Percentiles rank a stretch among this genome's conserved stretches.
phyloP scores from a whole-genome alignment of 306 rosid species.

The Geum urbanum region DNA sequence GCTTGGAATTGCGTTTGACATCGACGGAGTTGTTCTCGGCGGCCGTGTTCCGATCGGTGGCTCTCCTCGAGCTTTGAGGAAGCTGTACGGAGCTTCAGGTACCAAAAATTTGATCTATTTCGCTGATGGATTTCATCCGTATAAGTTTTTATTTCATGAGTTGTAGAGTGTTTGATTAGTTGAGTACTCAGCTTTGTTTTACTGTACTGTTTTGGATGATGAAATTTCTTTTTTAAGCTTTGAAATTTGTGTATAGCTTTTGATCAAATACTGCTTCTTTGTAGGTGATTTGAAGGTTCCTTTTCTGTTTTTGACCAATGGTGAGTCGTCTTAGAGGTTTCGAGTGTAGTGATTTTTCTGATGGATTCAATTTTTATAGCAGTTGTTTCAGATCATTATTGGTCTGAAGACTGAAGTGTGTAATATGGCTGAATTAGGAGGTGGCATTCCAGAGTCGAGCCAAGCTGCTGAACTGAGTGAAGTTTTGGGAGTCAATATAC shows the following conservation, averaged over 20 bases:
- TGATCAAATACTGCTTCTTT: background rate
- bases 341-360: background rate
- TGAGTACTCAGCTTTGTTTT: too few relatives aligned
- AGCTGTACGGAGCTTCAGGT: constrained; percentile 30
- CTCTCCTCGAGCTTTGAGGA: constrained; percentile 32
- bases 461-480: constrained; percentile 29
- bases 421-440: constrained; percentile 16
- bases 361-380: background rate
- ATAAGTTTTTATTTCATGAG: too few relatives aligned
- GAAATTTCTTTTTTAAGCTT: background rate
- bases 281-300: constrained; percentile 32
- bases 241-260: background rate
- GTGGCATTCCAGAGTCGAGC: constrained; percentile 35
- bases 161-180: background rate
- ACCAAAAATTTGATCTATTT: background rate
- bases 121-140: too few relatives aligned
- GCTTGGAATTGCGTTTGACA: constrained; percentile 35
- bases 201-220: background rate
- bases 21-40: constrained; percentile 36
- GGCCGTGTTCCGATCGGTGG: constrained; percentile 31
- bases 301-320: constrained; percentile 34
- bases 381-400: background rate
- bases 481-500: constrained; percentile 29
- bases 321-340: constrained; percentile 5
- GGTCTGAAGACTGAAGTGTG: background rate